A percentile compares a stretch with the other conserved stretches of the same genome.
Conservation (phyloP, 495 filamentous ascomycete species). For the Neohortaea acidophila region DNA sequence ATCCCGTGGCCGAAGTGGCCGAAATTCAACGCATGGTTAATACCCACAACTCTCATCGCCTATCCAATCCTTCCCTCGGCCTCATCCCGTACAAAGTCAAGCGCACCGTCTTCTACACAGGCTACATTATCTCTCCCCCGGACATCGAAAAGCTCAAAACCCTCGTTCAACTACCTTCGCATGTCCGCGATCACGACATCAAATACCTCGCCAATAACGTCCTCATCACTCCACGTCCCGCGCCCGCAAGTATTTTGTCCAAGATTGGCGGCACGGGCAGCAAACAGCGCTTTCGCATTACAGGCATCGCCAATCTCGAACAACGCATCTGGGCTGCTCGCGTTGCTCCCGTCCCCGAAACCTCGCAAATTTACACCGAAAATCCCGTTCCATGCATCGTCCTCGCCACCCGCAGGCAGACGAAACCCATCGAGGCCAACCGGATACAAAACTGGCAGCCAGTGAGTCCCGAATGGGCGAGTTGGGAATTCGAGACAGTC, state of each 20-base stretch:
- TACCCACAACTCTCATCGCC: conserved; percentile 51
- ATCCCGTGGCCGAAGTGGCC: conserved; percentile 66
- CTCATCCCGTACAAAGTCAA: conserved; percentile 47
- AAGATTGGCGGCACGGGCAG: conserved; percentile 74
- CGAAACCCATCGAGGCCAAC: conserved; percentile 62
- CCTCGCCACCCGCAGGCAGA: conserved; percentile 37
- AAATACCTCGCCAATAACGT: conserved; percentile 81
- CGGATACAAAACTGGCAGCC: conserved; percentile 78
- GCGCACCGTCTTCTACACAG: conserved; percentile 84
- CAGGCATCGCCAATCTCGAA: conserved; percentile 55
- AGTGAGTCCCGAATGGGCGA: conserved; percentile 43
- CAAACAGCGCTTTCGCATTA: conserved; percentile 70
- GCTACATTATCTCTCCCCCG: conserved; percentile 60
- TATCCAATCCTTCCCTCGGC: conserved; percentile 27
- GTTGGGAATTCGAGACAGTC: conserved; percentile 56
- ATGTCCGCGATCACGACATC: conserved; percentile 45
- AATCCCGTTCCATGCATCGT: conserved; percentile 35
- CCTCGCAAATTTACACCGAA: conserved; percentile 53
- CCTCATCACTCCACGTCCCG: conserved; percentile 65
- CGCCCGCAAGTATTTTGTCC: conserved; percentile 48
- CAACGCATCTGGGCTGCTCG: conserved; percentile 76
- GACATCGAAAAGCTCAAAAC: conserved; percentile 56
- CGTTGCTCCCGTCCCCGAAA: conserved; percentile 39
- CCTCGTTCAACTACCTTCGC: conserved; percentile 46
- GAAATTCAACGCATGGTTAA: conserved; percentile 85